Evolutionary conservation across 2,329 filamentous ascomycete species (phyloP).

Genomic region (Cordyceps sp.): DNA sequence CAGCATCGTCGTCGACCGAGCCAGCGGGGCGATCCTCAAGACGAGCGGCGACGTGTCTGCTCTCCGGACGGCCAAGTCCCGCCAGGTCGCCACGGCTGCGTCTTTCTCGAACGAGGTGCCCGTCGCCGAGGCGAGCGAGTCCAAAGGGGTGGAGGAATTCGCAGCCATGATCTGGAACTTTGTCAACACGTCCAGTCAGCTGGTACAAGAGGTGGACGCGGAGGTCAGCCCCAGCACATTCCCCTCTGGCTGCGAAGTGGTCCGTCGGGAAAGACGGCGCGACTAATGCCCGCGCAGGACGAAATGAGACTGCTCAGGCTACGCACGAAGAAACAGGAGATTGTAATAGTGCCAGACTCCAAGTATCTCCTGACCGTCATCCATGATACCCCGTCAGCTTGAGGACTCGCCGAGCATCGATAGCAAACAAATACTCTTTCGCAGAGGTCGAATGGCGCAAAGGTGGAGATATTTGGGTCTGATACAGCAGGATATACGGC

Average conservation of each 20-base stretch:
- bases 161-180: conserved; percentile 64
- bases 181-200: conserved; percentile 47
- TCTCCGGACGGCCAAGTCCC: conserved; percentile 24
- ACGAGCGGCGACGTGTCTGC: conserved; percentile 52
- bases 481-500: too few species aligned
- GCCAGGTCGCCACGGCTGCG: conserved; percentile 17
- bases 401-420: conserved; percentile 6
- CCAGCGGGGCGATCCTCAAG: conserved; percentile 57
- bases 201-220: conserved; percentile 57
- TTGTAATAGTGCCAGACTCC: conserved; percentile 66
- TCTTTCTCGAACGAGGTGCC: conserved; percentile 29
- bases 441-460: too few species aligned
- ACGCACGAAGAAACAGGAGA: conserved; percentile 70
- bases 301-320: conserved; percentile 61
- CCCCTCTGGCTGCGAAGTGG: too few species aligned
- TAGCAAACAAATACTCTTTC: too few species aligned
- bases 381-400: conserved; percentile 63
- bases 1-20: conserved; percentile 57
- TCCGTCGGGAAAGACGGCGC: too few species aligned
- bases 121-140: conserved; percentile 26
- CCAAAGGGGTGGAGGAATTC: conserved; percentile 52
- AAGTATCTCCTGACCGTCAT: conserved; percentile 69
- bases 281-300: conserved; percentile 32
- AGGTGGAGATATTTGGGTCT: too few species aligned
- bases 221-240: too few species aligned